These are phyloP conservation scores for Calendula officinalis DNA, from an alignment of 129 eudicot genomes.

Conservation along the genomic window DNA sequence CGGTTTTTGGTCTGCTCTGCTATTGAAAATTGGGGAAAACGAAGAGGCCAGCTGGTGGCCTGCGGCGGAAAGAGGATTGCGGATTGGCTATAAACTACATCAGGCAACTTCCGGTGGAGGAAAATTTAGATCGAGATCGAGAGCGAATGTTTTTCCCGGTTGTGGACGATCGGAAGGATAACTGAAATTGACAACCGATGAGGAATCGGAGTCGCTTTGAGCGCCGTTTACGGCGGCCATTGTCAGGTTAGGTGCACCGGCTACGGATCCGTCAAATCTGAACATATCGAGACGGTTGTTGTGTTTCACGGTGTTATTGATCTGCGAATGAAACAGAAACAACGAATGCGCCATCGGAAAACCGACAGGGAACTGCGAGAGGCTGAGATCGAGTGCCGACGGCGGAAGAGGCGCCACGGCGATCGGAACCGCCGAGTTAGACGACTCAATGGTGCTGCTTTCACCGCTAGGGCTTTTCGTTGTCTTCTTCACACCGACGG, in stretches of 20 bases:
- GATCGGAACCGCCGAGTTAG: slow-evolving; percentile 23
- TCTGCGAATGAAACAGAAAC: slow-evolving; percentile 35
- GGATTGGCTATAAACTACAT: neutral
- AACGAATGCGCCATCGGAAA: slow-evolving; percentile 43
- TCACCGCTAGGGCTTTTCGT: slow-evolving; percentile 46
- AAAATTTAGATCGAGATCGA: slow-evolving; percentile 53
- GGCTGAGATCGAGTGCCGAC: slow-evolving; percentile 44
- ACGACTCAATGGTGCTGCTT: slow-evolving; percentile 52
- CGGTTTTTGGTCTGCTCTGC: slow-evolving; percentile 19
- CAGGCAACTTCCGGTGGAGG: slow-evolving; percentile 49
- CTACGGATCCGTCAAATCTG: slow-evolving; percentile 21
- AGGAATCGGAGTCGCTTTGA: slow-evolving; percentile 47
- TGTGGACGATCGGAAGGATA: slow-evolving; percentile 3
- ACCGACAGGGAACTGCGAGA: slow-evolving; percentile 22
- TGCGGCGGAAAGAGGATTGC: neutral
- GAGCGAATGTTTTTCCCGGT: slow-evolving; percentile 26
- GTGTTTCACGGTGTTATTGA: slow-evolving; percentile 14
- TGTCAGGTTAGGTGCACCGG: slow-evolving; percentile 8
- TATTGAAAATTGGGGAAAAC: neutral
- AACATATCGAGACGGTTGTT: slow-evolving; percentile 22
- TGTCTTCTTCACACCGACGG: neutral
- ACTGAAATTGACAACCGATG: slow-evolving; percentile 43
- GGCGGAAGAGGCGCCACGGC: slow-evolving; percentile 26
- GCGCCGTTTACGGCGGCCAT: slow-evolving; percentile 22
- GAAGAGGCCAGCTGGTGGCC: neutral